Base-by-base conservation (phyloP, 179 eudicot genomes). In the Carnegiea gigantea region DNA sequence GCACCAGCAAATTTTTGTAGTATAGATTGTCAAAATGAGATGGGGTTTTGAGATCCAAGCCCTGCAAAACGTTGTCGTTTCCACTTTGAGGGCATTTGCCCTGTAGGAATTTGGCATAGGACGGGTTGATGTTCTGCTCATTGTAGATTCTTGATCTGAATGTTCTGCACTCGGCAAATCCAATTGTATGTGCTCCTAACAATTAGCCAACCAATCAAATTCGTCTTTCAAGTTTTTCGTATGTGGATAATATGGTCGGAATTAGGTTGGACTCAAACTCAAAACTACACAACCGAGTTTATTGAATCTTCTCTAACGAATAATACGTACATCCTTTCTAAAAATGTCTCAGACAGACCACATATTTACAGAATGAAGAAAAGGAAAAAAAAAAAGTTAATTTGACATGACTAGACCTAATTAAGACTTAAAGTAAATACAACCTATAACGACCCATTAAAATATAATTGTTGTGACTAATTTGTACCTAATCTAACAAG, bases 161-260 rank as follows among this genome's bases (percentile, higher is more conserved):
- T 75, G 33, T 76, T 48, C 7, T 20, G 81, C 90, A 88, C 72
- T 89, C 82, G 28, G 90, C 84, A 65, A 49, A 83, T 0, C 87
- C 90, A 9, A 88, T 67, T 4, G 89, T 88, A 72, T 88, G 90
- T 73, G 82, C 90, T n/a, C 87, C 87, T 85, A 49, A 6, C 20
- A 57, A 51, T 51, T 51, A 51, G 17, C 53, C 62, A 57, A 57
- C 57, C 57, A 57, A 5, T 0, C 60, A 53, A 53, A 53, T 57
- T 57, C 6, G n/a, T 1, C 0, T 57, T 20, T 15, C 1, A 20
- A 51, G 57, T 51, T 51, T 51, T 13, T 51, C 18, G 17, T 51
- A 11, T 0, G 57, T 51, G 57, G 17, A 17, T 51, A 0, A 40
- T 5, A 40, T 40, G 44, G 9, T 7, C 9, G 9, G 44, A 40